Evolutionary conservation across 2,329 filamentous ascomycete genomes (phyloP).

Genomic region (Aspergillus persii): DNA sequence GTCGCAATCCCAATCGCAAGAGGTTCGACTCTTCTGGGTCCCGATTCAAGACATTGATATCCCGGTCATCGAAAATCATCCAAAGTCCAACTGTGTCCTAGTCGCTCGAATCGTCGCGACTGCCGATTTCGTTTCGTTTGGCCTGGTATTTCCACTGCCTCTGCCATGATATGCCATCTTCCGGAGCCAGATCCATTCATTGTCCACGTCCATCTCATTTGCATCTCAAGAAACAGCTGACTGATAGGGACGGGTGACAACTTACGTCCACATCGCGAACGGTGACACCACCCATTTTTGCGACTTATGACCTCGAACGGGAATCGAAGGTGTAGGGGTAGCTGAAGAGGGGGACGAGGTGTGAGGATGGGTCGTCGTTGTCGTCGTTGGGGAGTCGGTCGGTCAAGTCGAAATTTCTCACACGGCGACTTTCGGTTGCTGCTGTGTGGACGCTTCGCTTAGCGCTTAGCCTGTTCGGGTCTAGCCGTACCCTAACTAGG

Average conservation of each 20-base stretch:
- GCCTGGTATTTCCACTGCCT: background rate
- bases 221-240: conserved; percentile 14
- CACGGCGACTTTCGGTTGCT: conserved; percentile 34
- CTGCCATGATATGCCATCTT: conserved; percentile 8
- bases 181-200: conserved; percentile 9
- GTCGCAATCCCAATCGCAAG: background rate
- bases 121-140: background rate
- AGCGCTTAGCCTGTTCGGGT: conserved; percentile 42
- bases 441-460: conserved; percentile 40
- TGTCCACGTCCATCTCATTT: background rate
- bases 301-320: conserved; percentile 37
- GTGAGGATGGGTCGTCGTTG: conserved; percentile 38
- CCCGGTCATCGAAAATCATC: background rate
- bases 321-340: conserved; percentile 24
- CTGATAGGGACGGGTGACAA: conserved; percentile 22
- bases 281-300: conserved; percentile 65
- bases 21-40: background rate
- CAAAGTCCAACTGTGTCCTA: background rate
- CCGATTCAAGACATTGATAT: background rate
- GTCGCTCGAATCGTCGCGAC: background rate
- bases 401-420: conserved; percentile 35
- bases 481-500: conserved; percentile 40
- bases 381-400: conserved; percentile 38
- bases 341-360: conserved; percentile 33
- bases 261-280: conserved; percentile 66